Evolutionary conservation across 2,329 filamentous ascomycete genomes (phyloP).

Genomic region (Metarhizium rileyi): DNA sequence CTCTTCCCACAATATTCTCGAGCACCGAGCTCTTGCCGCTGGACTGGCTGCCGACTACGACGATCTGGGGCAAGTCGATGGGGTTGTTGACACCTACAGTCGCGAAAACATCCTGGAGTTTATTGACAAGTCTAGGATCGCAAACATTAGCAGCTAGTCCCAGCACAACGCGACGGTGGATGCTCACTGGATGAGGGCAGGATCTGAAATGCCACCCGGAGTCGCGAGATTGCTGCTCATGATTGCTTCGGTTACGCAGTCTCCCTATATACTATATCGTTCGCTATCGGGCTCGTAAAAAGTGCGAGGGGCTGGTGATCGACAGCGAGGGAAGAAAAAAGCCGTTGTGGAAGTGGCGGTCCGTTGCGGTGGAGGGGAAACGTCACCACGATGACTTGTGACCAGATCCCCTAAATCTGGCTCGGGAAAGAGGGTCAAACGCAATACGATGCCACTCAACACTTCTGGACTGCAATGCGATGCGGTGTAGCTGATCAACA

Average conservation of each 20-base stretch:
- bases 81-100: slow-evolving; percentile 98
- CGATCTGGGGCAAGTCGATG: slow-evolving; percentile 97
- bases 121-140: slow-evolving; percentile 71
- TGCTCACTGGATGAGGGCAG: slow-evolving; percentile 53
- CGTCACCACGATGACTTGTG: slow-evolving; percentile 3
- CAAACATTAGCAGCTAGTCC: slow-evolving; percentile 5
- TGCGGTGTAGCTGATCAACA: neutral
- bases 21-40: slow-evolving; percentile 98
- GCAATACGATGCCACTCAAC: neutral
- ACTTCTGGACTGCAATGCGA: neutral
- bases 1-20: slow-evolving; percentile 96
- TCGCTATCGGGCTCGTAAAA: neutral
- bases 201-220: slow-evolving; percentile 54
- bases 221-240: slow-evolving; percentile 30
- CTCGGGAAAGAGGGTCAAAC: neutral
- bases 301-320: neutral
- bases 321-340: neutral
- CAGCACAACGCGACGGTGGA: neutral
- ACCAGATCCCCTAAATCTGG: neutral
- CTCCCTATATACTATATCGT: neutral
- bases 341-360: slow-evolving; percentile 1
- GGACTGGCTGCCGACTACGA: slow-evolving; percentile 95
- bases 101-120: slow-evolving; percentile 97
- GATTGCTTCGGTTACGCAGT: slow-evolving; percentile 10
- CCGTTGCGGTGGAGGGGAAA: slow-evolving; percentile 2